phyloP scores from a whole-genome alignment of 768 basidiomycete genomes.

The Xanthoconium stramineum region DNA sequence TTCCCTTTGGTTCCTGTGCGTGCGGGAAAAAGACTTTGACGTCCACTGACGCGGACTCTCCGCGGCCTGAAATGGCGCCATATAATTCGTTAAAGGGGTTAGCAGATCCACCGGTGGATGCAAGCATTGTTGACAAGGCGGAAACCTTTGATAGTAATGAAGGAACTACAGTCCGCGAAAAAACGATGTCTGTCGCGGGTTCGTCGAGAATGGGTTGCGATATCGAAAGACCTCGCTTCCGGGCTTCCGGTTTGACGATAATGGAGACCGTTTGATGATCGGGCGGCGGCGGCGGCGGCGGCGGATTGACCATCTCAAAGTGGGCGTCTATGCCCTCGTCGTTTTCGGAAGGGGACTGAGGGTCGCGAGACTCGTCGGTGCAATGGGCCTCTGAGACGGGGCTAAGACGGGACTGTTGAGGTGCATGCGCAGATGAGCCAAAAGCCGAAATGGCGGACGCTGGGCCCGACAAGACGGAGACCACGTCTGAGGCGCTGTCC shows the following conservation, averaged over 20 bases:
- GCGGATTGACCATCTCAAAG: conserved; percentile 56
- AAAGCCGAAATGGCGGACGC: conserved; percentile 50
- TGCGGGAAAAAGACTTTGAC: conserved; percentile 87
- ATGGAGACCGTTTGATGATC: conserved; percentile 17
- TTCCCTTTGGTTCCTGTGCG: conserved; percentile 56
- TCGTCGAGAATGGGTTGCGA: conserved; percentile 20
- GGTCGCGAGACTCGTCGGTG: conserved; percentile 28
- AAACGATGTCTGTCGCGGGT: conserved; percentile 35
- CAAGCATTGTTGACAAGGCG: conserved; percentile 71
- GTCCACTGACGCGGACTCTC: conserved; percentile 55
- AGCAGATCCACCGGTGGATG: conserved; percentile 54
- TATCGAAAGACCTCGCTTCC: conserved; percentile 29
- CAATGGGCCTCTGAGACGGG: conserved; percentile 57
- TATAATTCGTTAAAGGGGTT: conserved; percentile 92
- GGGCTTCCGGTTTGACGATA: conserved; percentile 23
- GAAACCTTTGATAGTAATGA: conserved; percentile 50
- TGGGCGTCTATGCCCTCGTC: conserved; percentile 38
- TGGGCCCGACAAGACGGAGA: conserved; percentile 55
- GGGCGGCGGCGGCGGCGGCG: conserved; percentile 28
- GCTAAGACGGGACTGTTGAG: conserved; percentile 50
- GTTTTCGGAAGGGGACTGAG: conserved; percentile 18
- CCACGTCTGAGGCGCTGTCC: conserved; percentile 61
- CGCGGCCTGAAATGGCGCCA: conserved; percentile 77
- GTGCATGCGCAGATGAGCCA: conserved; percentile 42
- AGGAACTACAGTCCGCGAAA: conserved; percentile 50